Base-by-base conservation (phyloP, 129 eudicot species). In the Centaurea solstitialis region DNA sequence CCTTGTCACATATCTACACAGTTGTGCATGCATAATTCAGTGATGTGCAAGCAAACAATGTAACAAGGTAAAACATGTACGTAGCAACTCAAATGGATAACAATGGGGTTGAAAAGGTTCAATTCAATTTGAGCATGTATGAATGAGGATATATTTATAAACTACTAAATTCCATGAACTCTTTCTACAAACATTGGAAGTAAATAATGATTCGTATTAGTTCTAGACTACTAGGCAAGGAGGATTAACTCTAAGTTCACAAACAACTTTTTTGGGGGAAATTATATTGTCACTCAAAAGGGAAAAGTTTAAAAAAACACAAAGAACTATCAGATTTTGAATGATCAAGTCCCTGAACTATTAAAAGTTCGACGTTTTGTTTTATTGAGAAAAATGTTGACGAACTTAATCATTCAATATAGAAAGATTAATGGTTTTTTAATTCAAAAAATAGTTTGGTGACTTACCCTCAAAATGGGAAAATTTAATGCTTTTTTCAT, bases 1-100 rank as follows among this genome's bases (percentile, higher is more conserved):
- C 86, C 98, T 87, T 61, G 86, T 85, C 30, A 94, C 97, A 89
- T 94, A 94, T 83, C 98, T 94, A 79, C 79, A 87, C 65, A 57
- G 5, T n/a, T 57, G 65, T 57, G 22, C 13, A 47, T 47, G 61
- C 61, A 47, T 47, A 18, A 12, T 57, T n/a, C 9, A 67, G 33
- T n/a, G 30, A 40, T 10, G 76, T 18, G 24, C 45, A 57, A 40
- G 24, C 62, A 57, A 1, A 57, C n/a, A 11, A 45, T 45, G 57
- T 11, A 45, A 45, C 12, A 15, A 50, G 62, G 7, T 50, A 50
- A 50, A 50, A 15, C 20, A 12, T 50, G 62, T 57, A 57, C n/a
- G 65, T 57, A 57, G 22, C 65, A 57, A 57, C 22, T n/a, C 65
- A 57, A 57, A 57, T n/a, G 65, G 65, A 57, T 57, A 5, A 57